These are phyloP conservation scores for Taiwanofungus camphoratus DNA, from an alignment of 1,284 basidiomycete species.

Conservation along the genomic window DNA sequence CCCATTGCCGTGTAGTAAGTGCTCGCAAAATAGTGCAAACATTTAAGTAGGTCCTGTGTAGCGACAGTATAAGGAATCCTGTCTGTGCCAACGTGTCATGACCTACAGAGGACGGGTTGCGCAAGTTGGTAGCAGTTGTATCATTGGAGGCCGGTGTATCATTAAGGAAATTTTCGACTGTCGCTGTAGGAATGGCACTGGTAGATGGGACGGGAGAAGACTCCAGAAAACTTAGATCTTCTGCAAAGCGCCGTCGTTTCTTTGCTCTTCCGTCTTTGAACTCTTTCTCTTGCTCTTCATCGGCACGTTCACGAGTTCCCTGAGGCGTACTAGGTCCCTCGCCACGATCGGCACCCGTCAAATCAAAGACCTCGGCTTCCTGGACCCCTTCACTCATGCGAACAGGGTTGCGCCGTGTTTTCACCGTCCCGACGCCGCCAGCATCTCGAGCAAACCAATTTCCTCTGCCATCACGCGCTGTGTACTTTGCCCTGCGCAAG, in stretches of 20 bases:
- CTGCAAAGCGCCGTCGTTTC: slow-evolving; percentile 33
- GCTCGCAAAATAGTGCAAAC: slow-evolving; percentile 61
- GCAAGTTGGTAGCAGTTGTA: slow-evolving; percentile 12
- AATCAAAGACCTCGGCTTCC: slow-evolving; percentile 14
- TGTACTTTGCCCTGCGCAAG: slow-evolving; percentile 17
- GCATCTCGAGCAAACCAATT: slow-evolving; percentile 34
- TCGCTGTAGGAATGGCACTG: too few relatives aligned
- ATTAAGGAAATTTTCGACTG: too few relatives aligned
- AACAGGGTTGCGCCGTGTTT: slow-evolving; percentile 16
- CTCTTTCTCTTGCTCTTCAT: slow-evolving; percentile 15
- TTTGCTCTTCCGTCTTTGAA: slow-evolving; percentile 26
- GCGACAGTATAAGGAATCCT: not conserved
- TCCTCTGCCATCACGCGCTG: slow-evolving; percentile 24
- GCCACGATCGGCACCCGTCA: not conserved
- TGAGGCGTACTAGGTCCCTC: not conserved
- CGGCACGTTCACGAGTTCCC: slow-evolving; percentile 18
- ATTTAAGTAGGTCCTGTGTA: slow-evolving; percentile 64
- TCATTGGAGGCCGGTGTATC: too few relatives aligned
- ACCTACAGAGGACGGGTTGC: slow-evolving; percentile 45
- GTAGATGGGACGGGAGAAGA: too few relatives aligned
- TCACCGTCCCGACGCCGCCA: slow-evolving; percentile 27
- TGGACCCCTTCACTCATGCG: slow-evolving; percentile 16
- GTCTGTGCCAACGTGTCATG: not conserved
- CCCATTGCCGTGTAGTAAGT: slow-evolving; percentile 57
- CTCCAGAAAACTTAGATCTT: slow-evolving; percentile 35